Percentiles rank a stretch among this genome's conserved stretches.
These are phyloP conservation scores for Cladorrhinum sp. DNA, from an alignment of 2,329 filamentous ascomycete genomes.

Conservation along the genomic window DNA sequence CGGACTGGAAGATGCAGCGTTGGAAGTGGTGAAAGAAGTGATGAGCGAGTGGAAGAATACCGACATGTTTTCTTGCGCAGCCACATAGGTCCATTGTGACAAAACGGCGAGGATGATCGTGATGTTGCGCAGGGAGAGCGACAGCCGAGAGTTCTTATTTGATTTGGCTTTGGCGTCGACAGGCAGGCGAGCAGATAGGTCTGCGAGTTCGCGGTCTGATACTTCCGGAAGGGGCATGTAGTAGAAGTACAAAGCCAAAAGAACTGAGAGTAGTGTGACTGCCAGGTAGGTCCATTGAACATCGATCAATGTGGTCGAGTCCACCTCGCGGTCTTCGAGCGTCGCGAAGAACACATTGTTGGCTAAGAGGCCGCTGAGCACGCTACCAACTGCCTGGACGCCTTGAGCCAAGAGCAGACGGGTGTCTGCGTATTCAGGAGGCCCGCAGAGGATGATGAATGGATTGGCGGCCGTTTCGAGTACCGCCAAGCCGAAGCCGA, in stretches of 20 bases:
- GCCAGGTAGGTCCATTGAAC: constrained; percentile 87
- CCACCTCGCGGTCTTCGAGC: constrained; percentile 40
- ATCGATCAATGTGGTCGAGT: constrained; percentile 58
- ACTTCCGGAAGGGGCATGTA: constrained; percentile 65
- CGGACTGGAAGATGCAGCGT: constrained; percentile 37
- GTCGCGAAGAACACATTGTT: constrained; percentile 70
- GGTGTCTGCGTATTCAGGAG: constrained; percentile 68
- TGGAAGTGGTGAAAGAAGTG: constrained; percentile 37
- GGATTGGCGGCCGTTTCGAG: constrained; percentile 81
- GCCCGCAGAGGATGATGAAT: constrained; percentile 69
- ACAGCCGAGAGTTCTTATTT: constrained; percentile 36
- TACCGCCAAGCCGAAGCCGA: constrained; percentile 72
- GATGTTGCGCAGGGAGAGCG: constrained; percentile 53
- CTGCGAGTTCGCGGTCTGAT: constrained; percentile 52
- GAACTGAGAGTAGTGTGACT: constrained; percentile 70
- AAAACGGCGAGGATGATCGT: constrained; percentile 67
- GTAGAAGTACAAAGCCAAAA: constrained; percentile 66
- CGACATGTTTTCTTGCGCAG: constrained; percentile 65
- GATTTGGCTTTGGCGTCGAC: constrained; percentile 44
- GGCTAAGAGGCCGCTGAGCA: constrained; percentile 69
- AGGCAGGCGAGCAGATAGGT: constrained; percentile 45
- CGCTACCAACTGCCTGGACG: constrained; percentile 70
- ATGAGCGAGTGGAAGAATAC: constrained; percentile 58
- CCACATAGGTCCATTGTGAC: constrained; percentile 77
- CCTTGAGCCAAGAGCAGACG: constrained; percentile 73